phyloP scores from a whole-genome alignment of 441 rosid genomes.

The Dalechampia spathulata region DNA sequence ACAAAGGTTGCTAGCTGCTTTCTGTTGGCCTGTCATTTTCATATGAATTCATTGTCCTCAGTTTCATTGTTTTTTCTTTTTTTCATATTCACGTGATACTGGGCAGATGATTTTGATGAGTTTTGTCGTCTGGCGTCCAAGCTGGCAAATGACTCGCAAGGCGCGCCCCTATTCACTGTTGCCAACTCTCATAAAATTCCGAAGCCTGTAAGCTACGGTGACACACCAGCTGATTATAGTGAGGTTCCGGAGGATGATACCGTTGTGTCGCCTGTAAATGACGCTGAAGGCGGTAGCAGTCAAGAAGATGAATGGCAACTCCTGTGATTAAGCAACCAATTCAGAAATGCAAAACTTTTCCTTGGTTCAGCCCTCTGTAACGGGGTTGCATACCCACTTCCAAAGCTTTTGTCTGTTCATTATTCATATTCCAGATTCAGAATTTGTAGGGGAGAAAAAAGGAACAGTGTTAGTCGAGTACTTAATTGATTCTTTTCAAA shows the following conservation, averaged over 20 bases:
- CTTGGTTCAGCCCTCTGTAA: not conserved
- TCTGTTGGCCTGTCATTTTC: not conserved
- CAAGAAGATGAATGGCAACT: conserved; percentile 81
- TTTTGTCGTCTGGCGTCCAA: conserved; percentile 69
- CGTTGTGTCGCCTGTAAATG: conserved; percentile 17
- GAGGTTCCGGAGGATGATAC: conserved; percentile 23
- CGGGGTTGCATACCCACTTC: not conserved
- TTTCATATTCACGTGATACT: not conserved
- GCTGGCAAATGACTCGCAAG: conserved; percentile 69
- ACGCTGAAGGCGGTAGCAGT: conserved; percentile 19
- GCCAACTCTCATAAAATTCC: conserved; percentile 31
- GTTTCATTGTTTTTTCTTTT: too few species aligned
- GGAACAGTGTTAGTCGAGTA: too few species aligned
- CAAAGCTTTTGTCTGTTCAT: not conserved
- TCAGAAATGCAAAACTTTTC: not conserved
- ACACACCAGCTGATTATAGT: conserved; percentile 9
- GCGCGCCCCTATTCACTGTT: conserved; percentile 91
- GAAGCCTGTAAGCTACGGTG: conserved; percentile 23
- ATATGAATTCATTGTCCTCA: too few species aligned
- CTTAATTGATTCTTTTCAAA: conserved; percentile 18
- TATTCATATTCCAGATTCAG: conserved; percentile 2
- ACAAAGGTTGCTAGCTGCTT: conserved; percentile 61
- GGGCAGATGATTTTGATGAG: conserved; percentile 69
- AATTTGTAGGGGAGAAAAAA: conserved; percentile 8
- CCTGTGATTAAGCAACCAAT: conserved; percentile 29